Evolutionary conservation across 2,329 filamentous ascomycete species (phyloP).

Genomic region (Apiospora phragmitis): DNA sequence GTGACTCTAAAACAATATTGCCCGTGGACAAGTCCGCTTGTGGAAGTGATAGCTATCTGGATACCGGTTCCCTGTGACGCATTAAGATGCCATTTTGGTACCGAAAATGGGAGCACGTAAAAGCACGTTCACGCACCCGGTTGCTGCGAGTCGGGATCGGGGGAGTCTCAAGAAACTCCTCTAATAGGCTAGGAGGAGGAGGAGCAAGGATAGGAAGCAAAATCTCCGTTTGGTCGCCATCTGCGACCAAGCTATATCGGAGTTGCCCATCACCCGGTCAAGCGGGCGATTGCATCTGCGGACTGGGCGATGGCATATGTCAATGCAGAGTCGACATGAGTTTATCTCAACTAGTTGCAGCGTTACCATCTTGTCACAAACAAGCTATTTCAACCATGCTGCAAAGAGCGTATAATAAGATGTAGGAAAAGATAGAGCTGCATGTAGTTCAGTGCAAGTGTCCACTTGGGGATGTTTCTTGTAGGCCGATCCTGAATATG

Average conservation of each 20-base stretch:
- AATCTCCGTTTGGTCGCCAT: not conserved
- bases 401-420: not conserved
- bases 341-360: not conserved
- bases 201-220: not conserved
- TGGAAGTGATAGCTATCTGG: not conserved
- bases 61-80: not conserved
- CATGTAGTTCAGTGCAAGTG: not conserved
- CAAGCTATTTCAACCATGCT: not conserved
- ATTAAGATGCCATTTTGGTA: not conserved
- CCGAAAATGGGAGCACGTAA: not conserved
- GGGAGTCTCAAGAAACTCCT: not conserved
- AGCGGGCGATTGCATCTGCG: not conserved
- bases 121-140: not conserved
- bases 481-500: not conserved
- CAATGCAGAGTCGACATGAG: slow-evolving; percentile 1
- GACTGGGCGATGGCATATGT: not conserved
- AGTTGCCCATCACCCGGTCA: not conserved
- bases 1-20: not conserved
- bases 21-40: not conserved
- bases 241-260: not conserved
- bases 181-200: not conserved
- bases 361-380: not conserved
- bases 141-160: not conserved
- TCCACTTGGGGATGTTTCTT: not conserved
- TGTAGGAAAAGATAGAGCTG: not conserved